phyloP scores from a whole-genome alignment of 441 rosid species.

The Aleurites moluccanus region DNA sequence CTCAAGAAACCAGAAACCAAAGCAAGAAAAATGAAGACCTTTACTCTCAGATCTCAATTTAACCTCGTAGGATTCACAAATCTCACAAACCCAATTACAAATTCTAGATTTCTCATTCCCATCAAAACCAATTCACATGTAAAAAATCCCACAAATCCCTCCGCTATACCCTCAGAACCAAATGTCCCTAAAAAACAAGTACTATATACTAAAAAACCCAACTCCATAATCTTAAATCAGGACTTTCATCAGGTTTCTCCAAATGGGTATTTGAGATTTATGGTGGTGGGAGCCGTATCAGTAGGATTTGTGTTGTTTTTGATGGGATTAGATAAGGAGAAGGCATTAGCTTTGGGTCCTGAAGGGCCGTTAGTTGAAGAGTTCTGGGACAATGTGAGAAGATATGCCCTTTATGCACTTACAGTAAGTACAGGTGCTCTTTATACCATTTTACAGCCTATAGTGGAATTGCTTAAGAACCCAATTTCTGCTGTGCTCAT shows the following conservation, averaged over 20 bases:
- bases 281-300: slow-evolving; percentile 54
- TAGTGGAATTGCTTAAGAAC: slow-evolving; percentile 59
- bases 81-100: slow-evolving; percentile 21
- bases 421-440: slow-evolving; percentile 73
- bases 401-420: slow-evolving; percentile 69
- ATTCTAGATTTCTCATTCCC: slow-evolving; percentile 16
- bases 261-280: slow-evolving; percentile 35
- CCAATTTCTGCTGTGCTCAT: slow-evolving; percentile 80
- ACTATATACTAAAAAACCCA: neutral
- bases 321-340: slow-evolving; percentile 47
- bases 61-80: slow-evolving; percentile 16
- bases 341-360: slow-evolving; percentile 81
- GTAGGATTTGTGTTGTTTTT: slow-evolving; percentile 48
- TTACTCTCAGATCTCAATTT: slow-evolving; percentile 28
- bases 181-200: neutral
- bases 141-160: neutral
- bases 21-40: slow-evolving; percentile 34
- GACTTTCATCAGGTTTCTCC: neutral
- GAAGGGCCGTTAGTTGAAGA: slow-evolving; percentile 88
- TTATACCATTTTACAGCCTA: slow-evolving; percentile 47
- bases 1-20: neutral
- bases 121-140: slow-evolving; percentile 15
- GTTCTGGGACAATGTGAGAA: slow-evolving; percentile 87
- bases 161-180: neutral
- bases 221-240: neutral